Percentiles rank a stretch among this genome's conserved stretches.
These are phyloP conservation scores for Sporodiniella umbellata DNA, from an alignment of 371 early-diverging fungal species.

Conservation along the genomic window DNA sequence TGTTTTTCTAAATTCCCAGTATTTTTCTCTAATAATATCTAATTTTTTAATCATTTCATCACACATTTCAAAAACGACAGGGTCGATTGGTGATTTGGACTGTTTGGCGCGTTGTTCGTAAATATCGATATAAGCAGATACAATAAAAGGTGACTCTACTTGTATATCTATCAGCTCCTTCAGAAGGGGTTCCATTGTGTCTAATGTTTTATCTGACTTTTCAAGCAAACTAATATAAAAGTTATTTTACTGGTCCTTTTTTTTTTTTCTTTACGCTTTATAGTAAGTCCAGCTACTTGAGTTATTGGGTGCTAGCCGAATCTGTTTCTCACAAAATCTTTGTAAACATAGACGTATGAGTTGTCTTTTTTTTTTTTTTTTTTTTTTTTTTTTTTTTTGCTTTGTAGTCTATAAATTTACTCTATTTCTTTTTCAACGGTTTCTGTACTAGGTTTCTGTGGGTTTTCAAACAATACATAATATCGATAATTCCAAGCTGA, in stretches of 20 bases:
- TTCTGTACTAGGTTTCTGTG: conserved; percentile 36
- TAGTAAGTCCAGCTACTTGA: conserved; percentile 90
- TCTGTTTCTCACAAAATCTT: conserved; percentile 66
- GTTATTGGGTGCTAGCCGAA: conserved; percentile 80
- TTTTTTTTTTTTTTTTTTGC: not conserved
- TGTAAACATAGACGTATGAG: too few relatives aligned
- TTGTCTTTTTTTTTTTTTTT: too few relatives aligned
- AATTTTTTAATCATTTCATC: conserved; percentile 52
- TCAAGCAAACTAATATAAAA: conserved; percentile 39
- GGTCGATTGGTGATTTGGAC: conserved; percentile 24
- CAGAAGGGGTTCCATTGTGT: conserved; percentile 44
- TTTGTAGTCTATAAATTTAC: conserved; percentile 40
- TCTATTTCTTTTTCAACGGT: conserved; percentile 59
- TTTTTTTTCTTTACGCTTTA: conserved; percentile 48
- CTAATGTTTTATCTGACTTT: conserved; percentile 32
- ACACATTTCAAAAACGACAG: conserved; percentile 53
- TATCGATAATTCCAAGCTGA: conserved; percentile 97
- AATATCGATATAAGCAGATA: conserved; percentile 66
- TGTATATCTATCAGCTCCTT: conserved; percentile 31
- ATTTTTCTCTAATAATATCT: conserved; percentile 68
- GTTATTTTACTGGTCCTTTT: not conserved
- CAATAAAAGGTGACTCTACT: conserved; percentile 56
- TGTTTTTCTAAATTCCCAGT: conserved; percentile 70
- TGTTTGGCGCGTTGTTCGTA: conserved; percentile 55
- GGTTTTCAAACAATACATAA: conserved; percentile 63